Percentiles rank a stretch among this genome's conserved stretches.
These are phyloP conservation scores for Paraphoma sp. DNA, from an alignment of 2,329 filamentous ascomycete genomes.

Conservation along the genomic window DNA sequence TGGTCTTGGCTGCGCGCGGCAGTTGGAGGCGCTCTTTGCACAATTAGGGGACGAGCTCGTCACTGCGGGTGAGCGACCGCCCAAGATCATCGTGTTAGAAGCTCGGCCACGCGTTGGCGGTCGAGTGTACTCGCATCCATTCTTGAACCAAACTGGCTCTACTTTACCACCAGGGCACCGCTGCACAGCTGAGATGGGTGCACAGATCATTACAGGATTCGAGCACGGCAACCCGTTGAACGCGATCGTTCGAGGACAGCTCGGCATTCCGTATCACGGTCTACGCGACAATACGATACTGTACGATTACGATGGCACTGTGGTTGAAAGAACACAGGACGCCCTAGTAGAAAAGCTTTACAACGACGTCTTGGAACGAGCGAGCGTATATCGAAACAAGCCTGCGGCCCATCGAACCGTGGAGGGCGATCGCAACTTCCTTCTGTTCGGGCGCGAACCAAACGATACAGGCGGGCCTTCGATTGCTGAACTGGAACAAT, in stretches of 20 bases:
- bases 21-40: slow-evolving; percentile 83
- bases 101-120: slow-evolving; percentile 87
- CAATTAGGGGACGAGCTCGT: slow-evolving; percentile 76
- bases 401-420: slow-evolving; percentile 72
- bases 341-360: slow-evolving; percentile 88
- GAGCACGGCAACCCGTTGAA: slow-evolving; percentile 94
- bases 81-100: slow-evolving; percentile 82
- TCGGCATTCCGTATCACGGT: slow-evolving; percentile 84
- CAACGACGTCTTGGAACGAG: slow-evolving; percentile 91
- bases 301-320: slow-evolving; percentile 80
- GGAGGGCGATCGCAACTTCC: slow-evolving; percentile 80
- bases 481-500: slow-evolving; percentile 76
- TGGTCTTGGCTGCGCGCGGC: slow-evolving; percentile 88
- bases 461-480: slow-evolving; percentile 63
- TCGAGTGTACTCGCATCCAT: slow-evolving; percentile 85
- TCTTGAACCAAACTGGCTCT: slow-evolving; percentile 65
- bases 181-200: slow-evolving; percentile 93
- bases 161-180: slow-evolving; percentile 61
- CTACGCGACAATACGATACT: slow-evolving; percentile 83
- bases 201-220: slow-evolving; percentile 97
- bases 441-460: slow-evolving; percentile 83
- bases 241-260: slow-evolving; percentile 85
- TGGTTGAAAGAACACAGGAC: slow-evolving; percentile 81
- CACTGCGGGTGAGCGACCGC: slow-evolving; percentile 70
- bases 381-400: slow-evolving; percentile 89